Evolutionary conservation across 169 alveolate species (phyloP).

Genomic region (Condylostoma magnum): DNA sequence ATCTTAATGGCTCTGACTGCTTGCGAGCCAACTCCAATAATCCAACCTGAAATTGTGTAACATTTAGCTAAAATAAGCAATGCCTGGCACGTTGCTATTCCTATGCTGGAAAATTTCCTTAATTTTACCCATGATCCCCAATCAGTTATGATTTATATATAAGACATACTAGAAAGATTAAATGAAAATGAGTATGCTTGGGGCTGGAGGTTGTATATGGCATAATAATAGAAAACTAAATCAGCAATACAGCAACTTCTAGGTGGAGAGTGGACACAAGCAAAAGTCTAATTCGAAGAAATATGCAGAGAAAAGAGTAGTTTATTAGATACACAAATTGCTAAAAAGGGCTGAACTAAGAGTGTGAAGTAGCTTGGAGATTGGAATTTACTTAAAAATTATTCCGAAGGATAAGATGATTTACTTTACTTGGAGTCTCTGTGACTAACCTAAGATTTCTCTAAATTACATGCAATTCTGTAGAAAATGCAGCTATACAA

Average conservation of each 20-base stretch:
- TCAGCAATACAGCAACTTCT: background rate
- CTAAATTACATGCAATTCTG: background rate
- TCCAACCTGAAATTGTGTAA: slow-evolving; percentile 23
- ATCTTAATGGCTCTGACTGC: slow-evolving; percentile 7
- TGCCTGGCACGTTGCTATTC: slow-evolving; percentile 17
- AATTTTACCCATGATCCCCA: background rate
- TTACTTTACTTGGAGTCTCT: background rate
- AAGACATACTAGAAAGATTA: background rate
- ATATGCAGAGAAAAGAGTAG: background rate
- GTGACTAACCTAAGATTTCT: background rate
- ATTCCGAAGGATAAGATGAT: slow-evolving; percentile 1
- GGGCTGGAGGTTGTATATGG: background rate
- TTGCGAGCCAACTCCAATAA: slow-evolving; percentile 19
- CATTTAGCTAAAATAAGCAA: slow-evolving; percentile 19
- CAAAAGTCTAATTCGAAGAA: background rate
- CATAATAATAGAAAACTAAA: background rate
- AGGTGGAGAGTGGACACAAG: background rate
- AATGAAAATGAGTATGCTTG: background rate
- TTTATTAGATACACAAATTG: background rate
- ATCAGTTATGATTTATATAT: background rate
- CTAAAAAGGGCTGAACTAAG: background rate
- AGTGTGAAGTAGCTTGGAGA: slow-evolving; percentile 26
- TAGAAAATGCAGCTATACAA: background rate
- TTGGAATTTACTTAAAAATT: slow-evolving; percentile 4
- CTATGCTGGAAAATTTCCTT: slow-evolving; percentile 10